phyloP scores from a whole-genome alignment of 1,139 yeast species.

The Hyphopichia fennica region DNA sequence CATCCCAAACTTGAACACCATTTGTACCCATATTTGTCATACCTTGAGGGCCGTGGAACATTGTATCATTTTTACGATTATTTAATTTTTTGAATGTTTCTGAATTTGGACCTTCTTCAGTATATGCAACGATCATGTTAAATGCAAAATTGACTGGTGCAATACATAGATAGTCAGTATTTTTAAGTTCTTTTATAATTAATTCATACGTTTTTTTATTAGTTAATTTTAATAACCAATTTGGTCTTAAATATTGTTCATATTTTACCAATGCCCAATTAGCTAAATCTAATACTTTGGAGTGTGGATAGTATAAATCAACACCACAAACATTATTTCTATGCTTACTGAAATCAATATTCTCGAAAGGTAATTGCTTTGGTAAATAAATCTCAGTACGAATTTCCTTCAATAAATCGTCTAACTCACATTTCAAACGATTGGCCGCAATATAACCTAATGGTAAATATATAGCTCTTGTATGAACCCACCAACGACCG shows the following conservation, averaged over 20 bases:
- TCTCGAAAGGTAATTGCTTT: conserved; percentile 53
- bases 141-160: conserved; percentile 95
- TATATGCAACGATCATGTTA: conserved; percentile 67
- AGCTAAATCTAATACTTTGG: conserved; percentile 60
- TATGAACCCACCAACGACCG: conserved; percentile 99
- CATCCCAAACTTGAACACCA: conserved; percentile 98
- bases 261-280: conserved; percentile 62
- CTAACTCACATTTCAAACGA: conserved; percentile 55
- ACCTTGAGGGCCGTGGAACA: conserved; percentile 88
- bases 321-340: conserved; percentile 89
- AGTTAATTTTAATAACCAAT: conserved; percentile 60
- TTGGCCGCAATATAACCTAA: conserved; percentile 76
- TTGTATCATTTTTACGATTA: conserved; percentile 68
- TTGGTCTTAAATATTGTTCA: conserved; percentile 72
- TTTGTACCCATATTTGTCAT: conserved; percentile 95
- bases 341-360: conserved; percentile 66
- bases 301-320: conserved; percentile 92
- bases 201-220: conserved; percentile 59
- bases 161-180: conserved; percentile 81
- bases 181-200: conserved; percentile 69
- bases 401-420: conserved; percentile 61
- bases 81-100: conserved; percentile 55
- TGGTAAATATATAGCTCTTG: conserved; percentile 88
- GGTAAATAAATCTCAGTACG: conserved; percentile 72
- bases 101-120: conserved; percentile 72